These are phyloP conservation scores for Solanum aculeatissimum DNA, from an alignment of 305 asterid genomes.

Conservation along the genomic window DNA sequence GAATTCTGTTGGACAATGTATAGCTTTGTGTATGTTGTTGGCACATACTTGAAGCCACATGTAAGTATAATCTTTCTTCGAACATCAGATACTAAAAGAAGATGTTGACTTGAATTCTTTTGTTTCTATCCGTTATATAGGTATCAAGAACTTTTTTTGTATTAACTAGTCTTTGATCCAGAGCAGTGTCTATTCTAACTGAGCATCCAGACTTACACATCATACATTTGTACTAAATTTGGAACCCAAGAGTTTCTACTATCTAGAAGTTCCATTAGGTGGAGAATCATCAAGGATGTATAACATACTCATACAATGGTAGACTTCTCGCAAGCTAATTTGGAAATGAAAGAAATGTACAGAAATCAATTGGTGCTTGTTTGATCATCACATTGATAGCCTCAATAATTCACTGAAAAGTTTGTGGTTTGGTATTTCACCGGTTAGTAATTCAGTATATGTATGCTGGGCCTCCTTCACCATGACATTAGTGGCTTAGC, in stretches of 20 bases:
- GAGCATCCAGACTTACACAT: neutral
- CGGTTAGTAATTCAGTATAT: neutral
- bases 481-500: neutral
- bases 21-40: constrained; percentile 55
- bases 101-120: neutral
- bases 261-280: neutral
- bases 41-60: constrained; percentile 88
- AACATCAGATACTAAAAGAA: neutral
- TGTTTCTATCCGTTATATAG: neutral
- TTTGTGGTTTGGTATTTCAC: neutral
- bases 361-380: neutral
- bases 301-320: neutral
- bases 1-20: constrained; percentile 56
- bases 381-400: neutral
- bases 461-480: neutral
- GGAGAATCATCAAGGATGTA: neutral
- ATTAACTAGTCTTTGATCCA: neutral
- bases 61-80: constrained; percentile 38
- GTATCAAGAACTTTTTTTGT: neutral
- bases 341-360: neutral
- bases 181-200: neutral
- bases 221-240: neutral
- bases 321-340: neutral
- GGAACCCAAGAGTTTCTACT: neutral
- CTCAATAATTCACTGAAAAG: neutral